A percentile compares a stretch with the other conserved stretches of the same genome.
Conservation (phyloP, 768 basidiomycete genomes). For the Psilocybe tampanensis region DNA sequence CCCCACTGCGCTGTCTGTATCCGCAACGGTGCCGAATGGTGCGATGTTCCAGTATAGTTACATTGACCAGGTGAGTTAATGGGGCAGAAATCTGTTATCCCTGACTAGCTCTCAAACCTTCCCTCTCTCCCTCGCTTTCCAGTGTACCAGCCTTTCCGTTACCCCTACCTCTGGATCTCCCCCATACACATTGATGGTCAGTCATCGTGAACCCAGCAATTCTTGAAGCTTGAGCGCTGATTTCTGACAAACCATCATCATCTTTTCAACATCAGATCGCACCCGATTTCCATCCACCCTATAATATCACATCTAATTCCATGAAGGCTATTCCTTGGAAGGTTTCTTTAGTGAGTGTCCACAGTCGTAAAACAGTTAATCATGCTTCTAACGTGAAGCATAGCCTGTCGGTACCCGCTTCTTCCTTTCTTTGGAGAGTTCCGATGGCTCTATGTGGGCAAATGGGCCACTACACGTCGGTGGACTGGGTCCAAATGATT, state of each 20-base stretch:
- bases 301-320: slow-evolving; percentile 47
- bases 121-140: background rate
- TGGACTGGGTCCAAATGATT: slow-evolving; percentile 37
- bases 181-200: slow-evolving; percentile 50
- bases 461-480: slow-evolving; percentile 53
- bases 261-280: slow-evolving; percentile 37
- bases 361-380: background rate
- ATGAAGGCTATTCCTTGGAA: slow-evolving; percentile 40
- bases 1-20: slow-evolving; percentile 34
- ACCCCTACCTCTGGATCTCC: slow-evolving; percentile 45
- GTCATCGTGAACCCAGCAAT: background rate
- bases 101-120: too few species aligned
- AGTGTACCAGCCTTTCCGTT: slow-evolving; percentile 53
- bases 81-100: background rate
- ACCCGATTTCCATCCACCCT: slow-evolving; percentile 52
- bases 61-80: slow-evolving; percentile 41
- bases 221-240: background rate
- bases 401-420: slow-evolving; percentile 51
- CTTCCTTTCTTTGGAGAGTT: slow-evolving; percentile 48
- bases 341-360: slow-evolving; percentile 35
- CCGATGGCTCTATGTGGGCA: slow-evolving; percentile 48
- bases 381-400: background rate
- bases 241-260: background rate
- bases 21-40: slow-evolving; percentile 36
- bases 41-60: slow-evolving; percentile 47